Base-by-base conservation (phyloP, 768 basidiomycete species). In the Kwoniella bestiolae region DNA sequence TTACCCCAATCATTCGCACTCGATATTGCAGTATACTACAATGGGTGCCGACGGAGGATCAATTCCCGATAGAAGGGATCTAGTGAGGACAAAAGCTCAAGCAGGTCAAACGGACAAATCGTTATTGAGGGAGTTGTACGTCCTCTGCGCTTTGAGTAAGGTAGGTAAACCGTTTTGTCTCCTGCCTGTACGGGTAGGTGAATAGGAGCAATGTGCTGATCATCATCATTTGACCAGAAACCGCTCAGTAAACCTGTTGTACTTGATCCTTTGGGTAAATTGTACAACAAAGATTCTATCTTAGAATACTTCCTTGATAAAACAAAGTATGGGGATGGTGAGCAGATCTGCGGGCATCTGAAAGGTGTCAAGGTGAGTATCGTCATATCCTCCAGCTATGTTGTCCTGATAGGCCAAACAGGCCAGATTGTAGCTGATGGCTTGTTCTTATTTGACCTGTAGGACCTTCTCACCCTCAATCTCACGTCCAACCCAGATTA, bases 271-370 rank as follows among this genome's bases (percentile, higher is more conserved):
- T 85, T 97, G 0, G 96, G 96, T 11, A 95, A 94, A 80, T 83
- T 99, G 0, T 98, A 97, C 79, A 99, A 97, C 82, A 96, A 95
- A 77, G 95, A 95, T 72, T 87, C 94, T 0, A 84, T 99, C 28
- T 86, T 99, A 44, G 92, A 96, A 79, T 95, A 89, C 81, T 84
- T 97, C 32, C 82, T 98, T 16, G 91, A 95, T 79, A 88, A 87
- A 71, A 83, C 86, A 3, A 85, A 88, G 2, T 94, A 93, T 79
- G 92, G 94, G 5, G 96, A 98, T 69, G 94, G 93, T 0, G 89
- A 90, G 70, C 86, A 87, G 66, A 94, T 96, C 74, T 97, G 94
- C 76, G 91, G 94, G 2, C 92, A 98, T 82, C 88, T 98, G 45
- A 85, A 90, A 64, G 90, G 90, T 18, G 79, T 96, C 46, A 97